These are phyloP conservation scores for Fomitopsis schrenkii DNA, from an alignment of 1,284 basidiomycete genomes.

Conservation along the genomic window DNA sequence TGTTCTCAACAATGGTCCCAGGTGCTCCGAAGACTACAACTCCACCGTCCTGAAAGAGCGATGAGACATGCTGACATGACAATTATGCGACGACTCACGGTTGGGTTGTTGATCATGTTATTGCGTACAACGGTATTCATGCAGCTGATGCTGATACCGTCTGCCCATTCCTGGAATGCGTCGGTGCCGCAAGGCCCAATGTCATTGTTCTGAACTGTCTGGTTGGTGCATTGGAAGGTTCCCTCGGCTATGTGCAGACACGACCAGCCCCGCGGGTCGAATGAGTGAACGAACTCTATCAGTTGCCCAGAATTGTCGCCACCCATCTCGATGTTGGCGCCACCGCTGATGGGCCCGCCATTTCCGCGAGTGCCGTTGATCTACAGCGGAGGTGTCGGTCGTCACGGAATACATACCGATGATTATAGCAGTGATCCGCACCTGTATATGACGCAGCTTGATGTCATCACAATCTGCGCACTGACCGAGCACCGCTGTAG, in stretches of 20 bases:
- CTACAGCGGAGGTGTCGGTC: conserved; percentile 30
- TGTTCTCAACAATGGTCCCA: conserved; percentile 69
- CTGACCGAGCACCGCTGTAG: conserved; percentile 66
- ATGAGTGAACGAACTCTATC: conserved; percentile 68
- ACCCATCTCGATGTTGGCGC: conserved; percentile 77
- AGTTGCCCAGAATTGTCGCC: conserved; percentile 64
- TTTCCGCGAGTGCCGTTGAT: conserved; percentile 62
- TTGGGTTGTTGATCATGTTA: conserved; percentile 71
- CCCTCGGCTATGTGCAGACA: conserved; percentile 73
- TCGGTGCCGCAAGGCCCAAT: conserved; percentile 73
- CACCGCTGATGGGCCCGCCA: conserved; percentile 49
- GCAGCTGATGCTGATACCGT: conserved; percentile 81
- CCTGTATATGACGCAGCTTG: conserved; percentile 70
- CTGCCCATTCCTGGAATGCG: conserved; percentile 72
- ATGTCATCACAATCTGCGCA: conserved; percentile 54
- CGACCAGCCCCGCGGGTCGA: conserved; percentile 70
- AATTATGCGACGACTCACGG: conserved; percentile 26
- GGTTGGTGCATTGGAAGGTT: conserved; percentile 57
- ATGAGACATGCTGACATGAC: background rate
- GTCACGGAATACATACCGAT: background rate
- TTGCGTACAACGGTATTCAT: conserved; percentile 60
- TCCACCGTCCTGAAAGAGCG: conserved; percentile 54
- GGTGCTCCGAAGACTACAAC: conserved; percentile 85
- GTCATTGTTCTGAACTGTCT: conserved; percentile 73
- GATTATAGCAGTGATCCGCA: conserved; percentile 20